phyloP scores from a whole-genome alignment of 306 rosid species.

The Sesbania bispinosa region DNA sequence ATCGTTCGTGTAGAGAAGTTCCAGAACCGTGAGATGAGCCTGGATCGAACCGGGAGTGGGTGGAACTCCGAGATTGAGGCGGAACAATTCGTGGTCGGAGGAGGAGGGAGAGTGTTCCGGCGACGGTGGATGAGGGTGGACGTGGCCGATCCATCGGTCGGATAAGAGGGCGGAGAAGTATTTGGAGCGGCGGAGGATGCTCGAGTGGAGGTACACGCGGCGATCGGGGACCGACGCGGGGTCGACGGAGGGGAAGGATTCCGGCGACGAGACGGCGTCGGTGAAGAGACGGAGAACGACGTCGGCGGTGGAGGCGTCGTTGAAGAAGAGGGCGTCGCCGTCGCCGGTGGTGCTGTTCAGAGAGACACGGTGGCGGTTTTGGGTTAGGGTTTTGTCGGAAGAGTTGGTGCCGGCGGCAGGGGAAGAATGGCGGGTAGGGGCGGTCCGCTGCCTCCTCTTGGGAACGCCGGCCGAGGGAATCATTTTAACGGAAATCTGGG shows the following conservation, averaged over 20 bases:
- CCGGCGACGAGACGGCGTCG: constrained; percentile 37
- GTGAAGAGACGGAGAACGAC: constrained; percentile 62
- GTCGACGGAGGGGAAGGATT: constrained; percentile 31
- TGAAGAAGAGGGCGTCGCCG: constrained; percentile 20
- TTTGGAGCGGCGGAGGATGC: constrained; percentile 64
- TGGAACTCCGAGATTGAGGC: constrained; percentile 48
- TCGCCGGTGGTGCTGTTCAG: not conserved
- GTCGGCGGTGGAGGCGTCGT: constrained; percentile 70
- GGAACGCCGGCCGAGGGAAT: constrained; percentile 29
- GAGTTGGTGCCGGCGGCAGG: constrained; percentile 28
- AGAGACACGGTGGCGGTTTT: not conserved
- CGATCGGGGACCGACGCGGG: constrained; percentile 36
- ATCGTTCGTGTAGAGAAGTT: constrained; percentile 63
- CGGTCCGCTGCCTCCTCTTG: constrained; percentile 67
- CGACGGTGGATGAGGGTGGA: not conserved
- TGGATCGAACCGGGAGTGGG: constrained; percentile 45
- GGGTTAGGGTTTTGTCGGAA: constrained; percentile 8
- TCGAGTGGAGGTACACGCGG: constrained; percentile 65
- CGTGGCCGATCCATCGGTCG: constrained; percentile 62
- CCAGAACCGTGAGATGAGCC: constrained; percentile 50
- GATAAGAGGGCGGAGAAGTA: constrained; percentile 83
- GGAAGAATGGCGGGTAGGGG: constrained; percentile 39
- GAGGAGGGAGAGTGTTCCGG: constrained; percentile 7
- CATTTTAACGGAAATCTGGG: constrained; percentile 23
- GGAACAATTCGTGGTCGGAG: constrained; percentile 5